These are phyloP conservation scores for Sarocladiaceae sp. DNA, from an alignment of 2,329 filamentous ascomycete species.

Conservation along the genomic window DNA sequence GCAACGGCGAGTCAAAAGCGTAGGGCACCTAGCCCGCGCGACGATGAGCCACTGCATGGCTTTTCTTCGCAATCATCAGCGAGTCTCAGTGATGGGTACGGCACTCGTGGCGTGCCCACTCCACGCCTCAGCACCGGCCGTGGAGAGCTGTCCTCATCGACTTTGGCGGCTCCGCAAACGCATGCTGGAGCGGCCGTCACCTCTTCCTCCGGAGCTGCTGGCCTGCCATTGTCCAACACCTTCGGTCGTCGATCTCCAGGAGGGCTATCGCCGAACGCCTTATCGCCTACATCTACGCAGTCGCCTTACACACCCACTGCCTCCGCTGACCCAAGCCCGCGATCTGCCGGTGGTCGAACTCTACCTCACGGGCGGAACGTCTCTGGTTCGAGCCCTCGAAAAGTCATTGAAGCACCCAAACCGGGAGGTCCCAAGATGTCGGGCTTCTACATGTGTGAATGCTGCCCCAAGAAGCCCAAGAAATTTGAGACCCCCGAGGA, in stretches of 20 bases:
- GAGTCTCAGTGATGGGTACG: conserved; percentile 9
- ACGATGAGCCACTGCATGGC: conserved; percentile 37
- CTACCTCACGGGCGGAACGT: conserved; percentile 36
- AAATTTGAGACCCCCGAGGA: conserved; percentile 85
- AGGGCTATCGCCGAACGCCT: conserved; percentile 38
- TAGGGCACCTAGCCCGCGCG: conserved; percentile 47
- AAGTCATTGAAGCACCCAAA: conserved; percentile 44
- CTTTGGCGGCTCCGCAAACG: conserved; percentile 31
- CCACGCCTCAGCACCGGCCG: conserved; percentile 41
- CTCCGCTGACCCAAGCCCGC: conserved; percentile 43
- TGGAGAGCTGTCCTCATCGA: conserved; percentile 38
- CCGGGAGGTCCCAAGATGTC: conserved; percentile 41
- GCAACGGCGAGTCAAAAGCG: conserved; percentile 39
- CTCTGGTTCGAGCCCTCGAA: conserved; percentile 45
- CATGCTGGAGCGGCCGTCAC: conserved; percentile 45
- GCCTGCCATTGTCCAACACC: conserved; percentile 36
- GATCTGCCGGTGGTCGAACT: conserved; percentile 33
- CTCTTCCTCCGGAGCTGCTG: conserved; percentile 33
- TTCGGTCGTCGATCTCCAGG: conserved; percentile 42
- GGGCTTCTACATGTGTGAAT: conserved; percentile 67
- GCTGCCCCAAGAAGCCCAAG: conserved; percentile 94
- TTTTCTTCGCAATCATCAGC: conserved; percentile 25
- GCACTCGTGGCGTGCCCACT: conserved; percentile 45
- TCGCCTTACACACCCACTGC: conserved; percentile 45
- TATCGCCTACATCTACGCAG: conserved; percentile 43